Evolutionary conservation across 148 eudicot species (phyloP), one percentile per base, ranked within the genome.

Genomic region (Persicaria tinctoria): DNA sequence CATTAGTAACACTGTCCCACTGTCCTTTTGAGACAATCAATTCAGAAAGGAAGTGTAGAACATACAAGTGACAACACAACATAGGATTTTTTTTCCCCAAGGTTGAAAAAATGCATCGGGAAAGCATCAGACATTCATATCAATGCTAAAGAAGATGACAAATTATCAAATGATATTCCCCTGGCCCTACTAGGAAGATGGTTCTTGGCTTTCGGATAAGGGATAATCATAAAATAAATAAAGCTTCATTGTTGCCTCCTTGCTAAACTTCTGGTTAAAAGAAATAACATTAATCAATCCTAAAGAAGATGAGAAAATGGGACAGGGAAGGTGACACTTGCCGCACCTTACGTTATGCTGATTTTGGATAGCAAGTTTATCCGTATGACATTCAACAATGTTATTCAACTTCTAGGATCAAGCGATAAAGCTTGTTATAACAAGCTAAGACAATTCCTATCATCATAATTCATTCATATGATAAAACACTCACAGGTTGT

Each of bases 361-460:
- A 56, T 56, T 56, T 32, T 56, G 60, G 60, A 56, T 59, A 38
- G 20, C 23, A 59, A 32, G 66, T 59, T 59, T 18, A 20, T 12
- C 38, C 8, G 9, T 38, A 59, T 53, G 2, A 17, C 11, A 59
- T 59, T 59, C 38, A 56, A 17, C 20, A 7, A 16, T 16, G 23
- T 56, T 20, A 56, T 17, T 56, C 70, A 66, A 66, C 11, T 18
- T 1, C 50, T 45, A 69, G 8, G 73, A 69, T 64, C 70, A 64
- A 38, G 47, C 4, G 7, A 38, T 5, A 64, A 38, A 64, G 70
- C 70, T 41, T 70, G 38, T 9, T 46, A 17, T 70, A 11, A 66
- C 46, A 32, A 57, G 47, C 38, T 38, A 66, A 38, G 71, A 16
- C 38, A 68, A 68, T 41, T 12, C 48, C 1, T 12, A 38, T 16